Evolutionary conservation across 495 filamentous ascomycete genomes (phyloP).

Genomic region (Parathielavia hyrcaniae): DNA sequence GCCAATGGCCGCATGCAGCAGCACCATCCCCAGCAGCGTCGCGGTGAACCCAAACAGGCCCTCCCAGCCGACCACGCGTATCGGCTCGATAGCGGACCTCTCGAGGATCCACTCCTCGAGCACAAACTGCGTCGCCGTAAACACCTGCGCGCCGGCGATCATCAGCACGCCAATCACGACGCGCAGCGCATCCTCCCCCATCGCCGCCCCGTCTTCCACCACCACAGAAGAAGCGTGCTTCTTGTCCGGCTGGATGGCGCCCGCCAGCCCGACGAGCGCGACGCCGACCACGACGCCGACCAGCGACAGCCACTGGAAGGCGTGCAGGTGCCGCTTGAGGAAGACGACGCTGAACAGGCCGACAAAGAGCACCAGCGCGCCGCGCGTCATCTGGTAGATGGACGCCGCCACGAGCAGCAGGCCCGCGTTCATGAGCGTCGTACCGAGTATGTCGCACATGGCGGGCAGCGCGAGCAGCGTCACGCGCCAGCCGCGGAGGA

Average conservation of each 20-base stretch:
- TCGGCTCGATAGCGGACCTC: slow-evolving; percentile 77
- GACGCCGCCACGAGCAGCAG: slow-evolving; percentile 87
- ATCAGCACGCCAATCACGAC: slow-evolving; percentile 77
- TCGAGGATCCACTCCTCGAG: slow-evolving; percentile 92
- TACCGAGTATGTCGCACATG: slow-evolving; percentile 88
- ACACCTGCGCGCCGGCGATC: slow-evolving; percentile 91
- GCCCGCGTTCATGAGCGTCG: slow-evolving; percentile 94
- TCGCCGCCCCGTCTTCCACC: neutral
- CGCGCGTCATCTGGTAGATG: slow-evolving; percentile 98
- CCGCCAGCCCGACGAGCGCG: slow-evolving; percentile 81
- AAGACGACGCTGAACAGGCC: slow-evolving; percentile 93
- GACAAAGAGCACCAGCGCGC: slow-evolving; percentile 89
- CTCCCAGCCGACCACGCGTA: slow-evolving; percentile 94
- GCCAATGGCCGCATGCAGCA: slow-evolving; percentile 72
- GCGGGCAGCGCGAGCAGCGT: slow-evolving; percentile 76
- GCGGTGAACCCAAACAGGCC: slow-evolving; percentile 86
- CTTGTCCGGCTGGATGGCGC: slow-evolving; percentile 64
- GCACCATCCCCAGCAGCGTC: slow-evolving; percentile 70
- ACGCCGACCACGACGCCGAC: slow-evolving; percentile 84
- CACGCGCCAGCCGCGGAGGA: slow-evolving; percentile 66
- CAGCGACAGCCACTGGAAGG: slow-evolving; percentile 86
- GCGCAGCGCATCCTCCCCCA: slow-evolving; percentile 54
- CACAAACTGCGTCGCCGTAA: slow-evolving; percentile 94
- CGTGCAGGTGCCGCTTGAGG: slow-evolving; percentile 63
- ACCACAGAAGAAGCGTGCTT: slow-evolving; percentile 37